These are phyloP conservation scores for Termitomyces sp. DNA, from an alignment of 768 basidiomycete genomes.

Conservation along the genomic window DNA sequence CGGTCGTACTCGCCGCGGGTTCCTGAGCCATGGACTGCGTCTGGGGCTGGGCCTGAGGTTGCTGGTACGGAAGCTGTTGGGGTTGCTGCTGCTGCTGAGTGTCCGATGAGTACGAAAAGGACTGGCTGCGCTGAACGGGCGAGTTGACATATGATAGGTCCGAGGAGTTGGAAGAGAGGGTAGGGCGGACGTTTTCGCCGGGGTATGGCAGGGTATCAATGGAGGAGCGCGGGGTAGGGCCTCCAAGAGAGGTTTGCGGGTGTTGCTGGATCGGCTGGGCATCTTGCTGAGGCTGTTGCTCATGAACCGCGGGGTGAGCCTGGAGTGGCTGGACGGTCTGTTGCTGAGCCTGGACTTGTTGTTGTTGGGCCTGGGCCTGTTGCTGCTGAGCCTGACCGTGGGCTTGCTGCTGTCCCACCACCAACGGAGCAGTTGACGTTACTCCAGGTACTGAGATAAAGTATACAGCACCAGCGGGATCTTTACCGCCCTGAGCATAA, in stretches of 20 bases:
- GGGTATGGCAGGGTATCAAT: conserved; percentile 20
- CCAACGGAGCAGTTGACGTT: conserved; percentile 37
- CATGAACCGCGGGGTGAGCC: background rate
- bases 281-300: conserved; percentile 6
- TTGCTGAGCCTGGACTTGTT: conserved; percentile 17
- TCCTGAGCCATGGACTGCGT: background rate
- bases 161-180: conserved; percentile 5
- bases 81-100: conserved; percentile 13
- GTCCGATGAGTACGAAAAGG: conserved; percentile 9
- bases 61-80: conserved; percentile 2
- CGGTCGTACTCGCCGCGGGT: background rate
- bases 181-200: conserved; percentile 13
- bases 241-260: background rate
- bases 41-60: conserved; percentile 9
- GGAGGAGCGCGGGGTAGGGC: conserved; percentile 1
- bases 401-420: conserved; percentile 14
- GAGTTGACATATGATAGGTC: conserved; percentile 12
- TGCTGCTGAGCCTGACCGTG: conserved; percentile 18
- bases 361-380: conserved; percentile 20
- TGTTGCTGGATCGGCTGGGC: conserved; percentile 12
- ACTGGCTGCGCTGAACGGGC: conserved; percentile 5
- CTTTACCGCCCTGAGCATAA: conserved; percentile 77
- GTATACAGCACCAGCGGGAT: conserved; percentile 75
- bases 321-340: conserved; percentile 7
- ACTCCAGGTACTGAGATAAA: conserved; percentile 78